Base-by-base conservation (phyloP, 257 asterid genomes). In the Coffea eugenioides region DNA sequence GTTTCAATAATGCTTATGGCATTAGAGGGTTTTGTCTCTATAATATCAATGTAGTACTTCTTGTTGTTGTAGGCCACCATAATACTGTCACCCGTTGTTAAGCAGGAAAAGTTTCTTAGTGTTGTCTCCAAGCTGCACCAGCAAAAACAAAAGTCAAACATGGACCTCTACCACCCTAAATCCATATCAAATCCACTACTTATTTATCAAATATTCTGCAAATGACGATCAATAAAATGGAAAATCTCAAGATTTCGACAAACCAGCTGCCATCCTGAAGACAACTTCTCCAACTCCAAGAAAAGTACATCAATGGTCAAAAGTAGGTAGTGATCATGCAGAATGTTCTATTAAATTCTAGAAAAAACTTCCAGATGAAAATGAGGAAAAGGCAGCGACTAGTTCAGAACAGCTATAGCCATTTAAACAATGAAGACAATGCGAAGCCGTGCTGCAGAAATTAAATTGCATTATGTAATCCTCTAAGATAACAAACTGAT, bases 61-160 rank as follows among this genome's bases (percentile, higher is more conserved):
- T 90, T 96, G 73, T 94, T 96, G 84, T 96, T 96, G 86, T 96
- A 96, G 65, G 98, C 97, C 91, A 96, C 98, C 99, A 96, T 96
- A 83, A 96, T 96, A 82, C 99, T 96, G 80, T 94, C 99, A 61
- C 98, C 99, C 1, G 93, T 89, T 81, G 95, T 90, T 82, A 96
- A 87, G 97, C 99, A 96, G 80, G 99, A 94, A 76, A 96, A 96
- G 89, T 96, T 94, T 87, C 99, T 90, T 80, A 96, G 84, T 3
- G 99, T 96, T 0, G 97, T 96, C 95, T 96, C 99, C 94, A 96
- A 85, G 85, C 97, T 92, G 97, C 93, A 87, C 31, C 27, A 78
- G 45, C 51, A 31, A 71, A 21, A 62, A 21, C 64, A 0, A 73
- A 56, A 75, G 80, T 80, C 71, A 82, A 77, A 74, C 65, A 57